Conservation (phyloP, 805 yeast species). For the Jamesozyma jinghongensis region DNA sequence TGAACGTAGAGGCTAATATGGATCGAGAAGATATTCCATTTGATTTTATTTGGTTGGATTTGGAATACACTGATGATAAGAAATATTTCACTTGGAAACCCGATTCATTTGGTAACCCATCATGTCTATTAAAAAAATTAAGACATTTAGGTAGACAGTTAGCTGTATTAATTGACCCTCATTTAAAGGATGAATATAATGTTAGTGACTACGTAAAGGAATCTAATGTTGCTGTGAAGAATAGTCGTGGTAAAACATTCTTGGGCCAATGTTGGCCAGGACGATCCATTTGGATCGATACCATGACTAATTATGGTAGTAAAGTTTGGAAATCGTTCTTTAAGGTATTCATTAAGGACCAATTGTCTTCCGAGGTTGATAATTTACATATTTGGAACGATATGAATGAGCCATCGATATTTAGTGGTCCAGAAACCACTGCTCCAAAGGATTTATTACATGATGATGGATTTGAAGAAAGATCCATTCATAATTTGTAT, state of each 20-base stretch:
- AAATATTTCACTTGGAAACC: conserved; percentile 89
- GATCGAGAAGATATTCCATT: conserved; percentile 71
- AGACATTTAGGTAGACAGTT: conserved; percentile 69
- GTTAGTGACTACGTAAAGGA: conserved; percentile 47
- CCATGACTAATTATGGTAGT: conserved; percentile 56
- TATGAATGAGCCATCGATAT: conserved; percentile 96
- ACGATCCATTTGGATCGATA: conserved; percentile 86
- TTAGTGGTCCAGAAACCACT: conserved; percentile 89
- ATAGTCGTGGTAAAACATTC: conserved; percentile 41
- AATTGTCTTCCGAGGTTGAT: conserved; percentile 33
- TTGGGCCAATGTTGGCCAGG: conserved; percentile 99
- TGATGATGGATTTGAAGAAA: conserved; percentile 75
- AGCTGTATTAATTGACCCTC: conserved; percentile 87
- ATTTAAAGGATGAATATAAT: conserved; percentile 61
- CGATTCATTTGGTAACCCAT: conserved; percentile 65
- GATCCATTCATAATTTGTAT: conserved; percentile 81
- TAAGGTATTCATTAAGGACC: conserved; percentile 32
- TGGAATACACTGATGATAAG: conserved; percentile 80
- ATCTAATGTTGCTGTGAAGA: conserved; percentile 38
- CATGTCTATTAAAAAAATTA: conserved; percentile 52
- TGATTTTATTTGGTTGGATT: conserved; percentile 90
- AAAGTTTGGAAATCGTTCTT: conserved; percentile 53
- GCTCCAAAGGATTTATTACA: conserved; percentile 78
- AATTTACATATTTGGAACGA: conserved; percentile 92
- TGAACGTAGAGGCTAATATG: conserved; percentile 59